Evolutionary conservation across 73 alveolate genomes (phyloP), one percentile per base, ranked within the genome.

Genomic region (Paramecium caudatum): DNA sequence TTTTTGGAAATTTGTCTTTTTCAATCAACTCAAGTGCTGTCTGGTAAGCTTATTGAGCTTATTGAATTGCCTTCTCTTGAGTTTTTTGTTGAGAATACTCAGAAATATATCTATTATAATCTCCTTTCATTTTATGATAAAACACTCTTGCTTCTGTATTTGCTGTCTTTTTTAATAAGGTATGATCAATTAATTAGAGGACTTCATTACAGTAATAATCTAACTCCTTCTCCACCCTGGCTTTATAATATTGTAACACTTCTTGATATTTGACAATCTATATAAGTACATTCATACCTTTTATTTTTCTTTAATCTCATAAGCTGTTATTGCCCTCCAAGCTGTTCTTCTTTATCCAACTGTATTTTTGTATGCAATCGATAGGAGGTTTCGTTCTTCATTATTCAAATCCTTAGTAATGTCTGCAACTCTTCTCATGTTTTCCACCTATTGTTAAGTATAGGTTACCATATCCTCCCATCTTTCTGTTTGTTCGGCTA

Each of bases 51-150:
- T 93, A 94, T 17, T 91, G 62, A 15, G 94, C 95, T 19, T 45
- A 12, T 46, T 91, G 69, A 7, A 80, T 87, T 37, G 82, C 92
- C 63, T 50, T 83, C 15, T 82, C 47, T 36, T 93, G 88, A 25
- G 83, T 88, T 17, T 81, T 65, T 8, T 90, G 46, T 27, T 83
- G 45, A 12, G 94, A 55, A 61, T 91, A 93, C 43, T 94, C 97
- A 34, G 94, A 65, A 1, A 93, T 81, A 74, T 94, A 94, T 74
- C 98, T 62, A 91, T 74, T 92, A 85, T 94, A 94, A 74, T 94
- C 98, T 37, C 96, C 98, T n/a, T 74, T 90, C 97, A 95, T 95
- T 69, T 95, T 95, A 63, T 80, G 81, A 82, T 90, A 95, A 93
- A 95, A 95, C 7, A 94, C 95, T 78, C 93, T 82, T 2, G 95